Evolutionary conservation across 306 rosid genomes (phyloP).

Genomic region (Amphicarpaea edgeworthii): DNA sequence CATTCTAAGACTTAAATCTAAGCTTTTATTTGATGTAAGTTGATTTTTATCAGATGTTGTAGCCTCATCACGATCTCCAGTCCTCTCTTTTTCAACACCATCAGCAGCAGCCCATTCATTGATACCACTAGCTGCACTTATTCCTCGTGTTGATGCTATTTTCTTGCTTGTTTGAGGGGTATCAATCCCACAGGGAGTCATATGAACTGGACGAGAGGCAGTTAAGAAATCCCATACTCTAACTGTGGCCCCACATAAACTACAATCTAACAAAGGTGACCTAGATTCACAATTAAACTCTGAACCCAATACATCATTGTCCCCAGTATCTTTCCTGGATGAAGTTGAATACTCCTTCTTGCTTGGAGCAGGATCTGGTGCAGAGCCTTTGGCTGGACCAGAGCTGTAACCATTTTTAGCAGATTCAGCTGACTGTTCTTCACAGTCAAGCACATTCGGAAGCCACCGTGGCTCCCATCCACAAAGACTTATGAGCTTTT

Average conservation of each 20-base stretch:
- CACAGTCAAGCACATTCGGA: conserved; percentile 85
- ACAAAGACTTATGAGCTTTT: conserved; percentile 89
- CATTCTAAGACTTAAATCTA: conserved; percentile 81
- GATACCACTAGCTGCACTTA: conserved; percentile 97
- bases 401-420: conserved; percentile 85
- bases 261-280: conserved; percentile 93
- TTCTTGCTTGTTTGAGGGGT: conserved; percentile 91
- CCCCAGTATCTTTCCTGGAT: conserved; percentile 55
- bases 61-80: conserved; percentile 90
- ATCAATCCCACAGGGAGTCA: conserved; percentile 73
- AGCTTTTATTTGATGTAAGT: conserved; percentile 52
- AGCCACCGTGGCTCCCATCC: conserved; percentile 99
- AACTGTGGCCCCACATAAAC: conserved; percentile 95
- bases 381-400: conserved; percentile 73
- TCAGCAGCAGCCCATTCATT: conserved; percentile 90
- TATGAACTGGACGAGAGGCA: conserved; percentile 80
- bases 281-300: conserved; percentile 72
- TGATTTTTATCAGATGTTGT: conserved; percentile 76
- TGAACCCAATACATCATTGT: conserved; percentile 53
- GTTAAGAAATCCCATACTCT: conserved; percentile 85
- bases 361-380: conserved; percentile 56
- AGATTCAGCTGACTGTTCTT: conserved; percentile 97
- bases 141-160: conserved; percentile 88
- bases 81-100: conserved; percentile 76
- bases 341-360: conserved; percentile 56